Evolutionary conservation across 306 rosid species (phyloP).

Genomic region (Quercus gilva): DNA sequence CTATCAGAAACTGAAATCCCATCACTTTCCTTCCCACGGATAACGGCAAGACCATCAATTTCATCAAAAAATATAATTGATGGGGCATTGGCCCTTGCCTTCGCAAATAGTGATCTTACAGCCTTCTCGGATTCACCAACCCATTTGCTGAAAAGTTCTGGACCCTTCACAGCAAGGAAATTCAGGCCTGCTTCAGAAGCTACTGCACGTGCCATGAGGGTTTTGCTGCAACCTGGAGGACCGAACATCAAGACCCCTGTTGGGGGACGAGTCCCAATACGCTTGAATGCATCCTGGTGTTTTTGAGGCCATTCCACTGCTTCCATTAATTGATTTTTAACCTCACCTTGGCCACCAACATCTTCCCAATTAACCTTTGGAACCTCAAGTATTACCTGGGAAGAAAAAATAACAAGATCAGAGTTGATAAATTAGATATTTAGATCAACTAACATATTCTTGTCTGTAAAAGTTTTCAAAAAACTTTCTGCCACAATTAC

Average conservation of each 20-base stretch:
- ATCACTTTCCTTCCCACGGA: slow-evolving; percentile 82
- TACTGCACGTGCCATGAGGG: slow-evolving; percentile 94
- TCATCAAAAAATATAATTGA: slow-evolving; percentile 89
- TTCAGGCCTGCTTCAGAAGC: slow-evolving; percentile 88
- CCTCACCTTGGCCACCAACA: slow-evolving; percentile 92
- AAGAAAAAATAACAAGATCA: slow-evolving; percentile 8
- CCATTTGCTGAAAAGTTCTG: slow-evolving; percentile 97
- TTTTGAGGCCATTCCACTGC: slow-evolving; percentile 96
- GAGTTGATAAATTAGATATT: neutral
- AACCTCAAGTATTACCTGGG: slow-evolving; percentile 82
- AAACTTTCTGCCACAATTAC: neutral
- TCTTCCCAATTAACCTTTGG: slow-evolving; percentile 96
- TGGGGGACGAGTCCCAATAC: slow-evolving; percentile 83
- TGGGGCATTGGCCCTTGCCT: slow-evolving; percentile 95
- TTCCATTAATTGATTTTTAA: slow-evolving; percentile 78
- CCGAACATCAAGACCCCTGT: slow-evolving; percentile 82
- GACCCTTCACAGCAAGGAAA: slow-evolving; percentile 95
- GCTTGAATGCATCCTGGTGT: slow-evolving; percentile 74
- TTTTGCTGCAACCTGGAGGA: slow-evolving; percentile 99
- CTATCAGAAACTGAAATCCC: slow-evolving; percentile 91
- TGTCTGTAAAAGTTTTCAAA: neutral
- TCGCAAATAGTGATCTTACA: slow-evolving; percentile 83
- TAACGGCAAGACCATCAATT: slow-evolving; percentile 82
- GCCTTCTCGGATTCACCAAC: slow-evolving; percentile 99
- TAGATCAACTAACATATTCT: neutral